Evolutionary conservation across 768 basidiomycete genomes (phyloP).

Genomic region (Pholiota conissans): DNA sequence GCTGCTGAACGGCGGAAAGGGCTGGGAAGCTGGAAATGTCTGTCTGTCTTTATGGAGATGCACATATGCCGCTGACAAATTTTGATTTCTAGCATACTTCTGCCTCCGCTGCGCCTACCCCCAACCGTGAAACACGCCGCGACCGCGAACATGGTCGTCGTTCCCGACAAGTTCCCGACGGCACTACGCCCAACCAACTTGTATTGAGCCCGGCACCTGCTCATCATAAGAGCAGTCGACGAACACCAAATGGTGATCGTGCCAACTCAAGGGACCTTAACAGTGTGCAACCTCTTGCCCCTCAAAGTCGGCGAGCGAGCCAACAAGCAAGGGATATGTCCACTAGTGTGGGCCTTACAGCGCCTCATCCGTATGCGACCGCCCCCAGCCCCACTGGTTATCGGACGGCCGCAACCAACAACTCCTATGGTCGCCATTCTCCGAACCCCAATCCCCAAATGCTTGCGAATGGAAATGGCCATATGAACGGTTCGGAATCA

Average conservation of each 20-base stretch:
- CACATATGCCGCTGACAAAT: not conserved
- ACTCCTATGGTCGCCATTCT: slow-evolving; percentile 58
- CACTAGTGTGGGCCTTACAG: slow-evolving; percentile 41
- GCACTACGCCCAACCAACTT: slow-evolving; percentile 55
- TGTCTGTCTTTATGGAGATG: slow-evolving; percentile 28
- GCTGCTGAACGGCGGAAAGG: slow-evolving; percentile 90
- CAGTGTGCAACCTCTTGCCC: slow-evolving; percentile 68
- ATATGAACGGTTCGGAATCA: slow-evolving; percentile 63
- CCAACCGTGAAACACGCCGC: slow-evolving; percentile 55
- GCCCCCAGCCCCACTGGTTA: slow-evolving; percentile 59
- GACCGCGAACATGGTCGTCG: slow-evolving; percentile 56
- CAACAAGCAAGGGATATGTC: slow-evolving; percentile 53
- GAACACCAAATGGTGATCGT: slow-evolving; percentile 49
- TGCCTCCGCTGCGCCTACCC: slow-evolving; percentile 49
- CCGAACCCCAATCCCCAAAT: slow-evolving; percentile 40
- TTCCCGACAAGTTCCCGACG: slow-evolving; percentile 59
- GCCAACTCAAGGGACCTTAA: slow-evolving; percentile 54
- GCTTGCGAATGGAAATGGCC: slow-evolving; percentile 39
- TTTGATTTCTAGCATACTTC: slow-evolving; percentile 47
- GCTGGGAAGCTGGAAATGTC: slow-evolving; percentile 90
- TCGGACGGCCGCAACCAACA: slow-evolving; percentile 37
- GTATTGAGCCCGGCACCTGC: slow-evolving; percentile 67
- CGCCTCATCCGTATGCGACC: slow-evolving; percentile 74
- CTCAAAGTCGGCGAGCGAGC: slow-evolving; percentile 67
- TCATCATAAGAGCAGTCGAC: slow-evolving; percentile 59